These are phyloP conservation scores for Ceratocystis diversiconidia DNA, from an alignment of 2,329 filamentous ascomycete genomes.

Conservation along the genomic window DNA sequence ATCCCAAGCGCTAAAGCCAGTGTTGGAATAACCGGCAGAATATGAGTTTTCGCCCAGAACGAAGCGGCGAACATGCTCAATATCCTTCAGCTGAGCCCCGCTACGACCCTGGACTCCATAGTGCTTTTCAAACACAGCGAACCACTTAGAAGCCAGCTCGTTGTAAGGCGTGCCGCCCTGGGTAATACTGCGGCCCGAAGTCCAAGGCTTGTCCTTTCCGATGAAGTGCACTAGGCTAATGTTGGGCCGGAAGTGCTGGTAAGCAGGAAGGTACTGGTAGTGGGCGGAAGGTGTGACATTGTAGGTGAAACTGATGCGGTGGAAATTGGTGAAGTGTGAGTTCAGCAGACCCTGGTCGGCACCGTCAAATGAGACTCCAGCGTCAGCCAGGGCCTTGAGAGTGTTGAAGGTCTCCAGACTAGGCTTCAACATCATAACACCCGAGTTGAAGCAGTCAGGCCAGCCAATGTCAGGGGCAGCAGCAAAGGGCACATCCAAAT, in stretches of 20 bases:
- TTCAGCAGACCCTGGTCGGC: constrained; percentile 93
- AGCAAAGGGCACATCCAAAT: constrained; percentile 43
- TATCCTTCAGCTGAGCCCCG: constrained; percentile 13
- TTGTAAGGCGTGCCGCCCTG: constrained; percentile 32
- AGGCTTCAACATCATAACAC: constrained; percentile 81
- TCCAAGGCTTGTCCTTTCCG: constrained; percentile 82
- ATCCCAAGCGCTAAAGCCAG: constrained; percentile 17
- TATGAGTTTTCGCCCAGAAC: constrained; percentile 38
- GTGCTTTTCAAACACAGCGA: constrained; percentile 84
- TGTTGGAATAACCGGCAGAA: constrained; percentile 9
- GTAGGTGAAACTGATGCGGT: constrained; percentile 86
- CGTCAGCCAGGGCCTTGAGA: constrained; percentile 66
- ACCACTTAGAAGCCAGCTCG: constrained; percentile 79
- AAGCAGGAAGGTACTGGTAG: constrained; percentile 95
- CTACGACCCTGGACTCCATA: constrained; percentile 37
- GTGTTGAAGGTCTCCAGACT: constrained; percentile 80
- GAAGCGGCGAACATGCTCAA: constrained; percentile 36
- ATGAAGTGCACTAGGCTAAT: constrained; percentile 94
- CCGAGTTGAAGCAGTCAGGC: constrained; percentile 98
- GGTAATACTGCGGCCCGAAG: constrained; percentile 40
- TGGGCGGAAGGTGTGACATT: constrained; percentile 94
- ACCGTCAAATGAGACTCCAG: constrained; percentile 87
- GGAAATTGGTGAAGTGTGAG: constrained; percentile 79
- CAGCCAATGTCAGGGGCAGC: constrained; percentile 91
- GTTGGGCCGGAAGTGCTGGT: constrained; percentile 76